Base-by-base conservation (phyloP, 768 basidiomycete species). In the Trametes cinnabarina region DNA sequence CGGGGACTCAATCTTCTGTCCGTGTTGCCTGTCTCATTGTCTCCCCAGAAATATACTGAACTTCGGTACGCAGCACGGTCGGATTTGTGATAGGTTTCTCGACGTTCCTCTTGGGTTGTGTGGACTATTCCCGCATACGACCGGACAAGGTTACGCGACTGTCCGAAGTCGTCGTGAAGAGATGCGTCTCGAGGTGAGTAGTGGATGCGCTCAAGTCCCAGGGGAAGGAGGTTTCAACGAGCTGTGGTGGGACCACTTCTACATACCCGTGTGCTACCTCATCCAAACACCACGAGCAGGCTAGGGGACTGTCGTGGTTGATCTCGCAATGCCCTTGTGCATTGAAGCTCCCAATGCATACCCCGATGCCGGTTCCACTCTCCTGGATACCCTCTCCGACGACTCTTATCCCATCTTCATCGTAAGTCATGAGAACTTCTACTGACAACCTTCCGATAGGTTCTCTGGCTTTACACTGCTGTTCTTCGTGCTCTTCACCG, bases 71-170 rank as follows among this genome's bases (percentile, higher is more conserved):
- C 72, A 99, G 97, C 63, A 99, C 96, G 62, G 87, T 97, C 22
- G 95, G 94, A 44, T 99, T 98, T 73, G 96, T 98, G 49, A 98
- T 98, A 65, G 84, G 82, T n/a, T 99, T 99, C 73, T 96, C 97
- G 12, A 96, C 95, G 9, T 99, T 99, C 71, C 78, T 99, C 12
- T 73, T 96, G 6, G 92, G 94, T 14, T 99, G 97, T 72, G 82
- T 99, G 61, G 94, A 99, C 71, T 98, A 97, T 71, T 85, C 88
- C 34, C 81, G 81, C 37, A 82, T 98, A 57, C 82, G 82, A 55
- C 82, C 80, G 19, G 86, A 88, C 56, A 79, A 82, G 25, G 77
- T 82, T 40, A 85, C 82, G 22, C 82, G 79, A 61, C 79, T 99
- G 40, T 83, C 87, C 2, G 88, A 97, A 51, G 87, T 93, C 17